Conservation (phyloP, 129 eudicot genomes). For the Gnaphalium uliginosum region DNA sequence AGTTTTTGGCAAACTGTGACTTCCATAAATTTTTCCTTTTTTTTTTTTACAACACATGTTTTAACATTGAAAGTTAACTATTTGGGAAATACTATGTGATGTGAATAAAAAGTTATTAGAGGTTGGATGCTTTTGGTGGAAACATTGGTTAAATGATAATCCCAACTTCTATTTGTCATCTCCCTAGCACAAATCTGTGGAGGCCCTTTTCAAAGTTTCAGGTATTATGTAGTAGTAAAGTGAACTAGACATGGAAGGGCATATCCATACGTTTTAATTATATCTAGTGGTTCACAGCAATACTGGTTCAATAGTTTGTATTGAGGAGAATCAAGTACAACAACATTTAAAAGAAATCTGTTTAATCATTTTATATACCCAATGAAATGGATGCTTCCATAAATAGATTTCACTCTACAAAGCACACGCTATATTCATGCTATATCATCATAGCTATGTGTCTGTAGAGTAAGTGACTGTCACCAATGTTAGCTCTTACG, state of each 20-base stretch:
- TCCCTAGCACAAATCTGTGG: no score
- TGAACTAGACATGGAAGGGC: constrained; percentile 10
- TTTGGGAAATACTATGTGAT: not conserved
- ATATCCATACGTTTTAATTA: not conserved
- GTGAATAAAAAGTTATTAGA: not conserved
- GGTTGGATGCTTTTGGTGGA: constrained; percentile 8
- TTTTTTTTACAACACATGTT: not conserved
- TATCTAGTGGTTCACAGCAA: constrained; percentile 3
- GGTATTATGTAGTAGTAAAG: not conserved
- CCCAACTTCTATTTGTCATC: no score
- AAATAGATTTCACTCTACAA: not conserved
- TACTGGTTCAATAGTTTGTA: not conserved
- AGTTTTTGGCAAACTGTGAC: constrained; percentile 1
- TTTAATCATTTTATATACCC: not conserved
- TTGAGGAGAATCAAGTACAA: constrained; percentile 12
- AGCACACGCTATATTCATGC: not conserved
- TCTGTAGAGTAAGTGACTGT: constrained; percentile 4
- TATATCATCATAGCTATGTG: not conserved
- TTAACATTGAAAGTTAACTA: not conserved
- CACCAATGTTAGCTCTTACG: constrained; percentile 1
- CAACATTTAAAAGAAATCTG: not conserved
- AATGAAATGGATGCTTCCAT: not conserved
- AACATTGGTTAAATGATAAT: not conserved
- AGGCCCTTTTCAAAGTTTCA: no score
- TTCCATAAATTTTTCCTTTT: no score